Conservation (phyloP, 768 basidiomycete genomes). For the Naganishia onofrii region DNA sequence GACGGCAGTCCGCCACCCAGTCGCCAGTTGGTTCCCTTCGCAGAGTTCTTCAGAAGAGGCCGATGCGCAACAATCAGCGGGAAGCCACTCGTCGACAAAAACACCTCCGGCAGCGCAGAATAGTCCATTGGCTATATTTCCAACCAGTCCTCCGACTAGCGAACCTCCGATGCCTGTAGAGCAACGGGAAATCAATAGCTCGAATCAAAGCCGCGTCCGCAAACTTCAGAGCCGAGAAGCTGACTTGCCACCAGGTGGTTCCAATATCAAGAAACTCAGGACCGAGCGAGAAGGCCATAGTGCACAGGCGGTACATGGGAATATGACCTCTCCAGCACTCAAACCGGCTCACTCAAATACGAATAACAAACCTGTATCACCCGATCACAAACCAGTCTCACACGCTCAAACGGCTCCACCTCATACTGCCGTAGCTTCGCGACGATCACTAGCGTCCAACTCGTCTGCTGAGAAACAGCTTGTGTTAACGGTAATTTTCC, state of each 20-base stretch:
- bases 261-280: neutral
- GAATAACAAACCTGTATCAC: neutral
- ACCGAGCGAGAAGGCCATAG: neutral
- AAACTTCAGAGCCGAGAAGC: neutral
- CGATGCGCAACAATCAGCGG: neutral
- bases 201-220: neutral
- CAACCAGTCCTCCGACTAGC: slow-evolving; percentile 7
- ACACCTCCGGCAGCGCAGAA: slow-evolving; percentile 3
- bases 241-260: neutral
- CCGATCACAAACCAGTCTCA: neutral
- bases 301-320: neutral
- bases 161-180: neutral
- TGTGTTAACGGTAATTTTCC: neutral
- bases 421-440: neutral
- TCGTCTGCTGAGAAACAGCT: neutral
- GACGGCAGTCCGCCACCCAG: neutral
- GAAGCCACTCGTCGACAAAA: neutral
- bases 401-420: neutral
- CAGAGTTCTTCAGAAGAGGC: slow-evolving; percentile 4
- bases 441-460: neutral
- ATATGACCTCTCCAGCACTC: neutral
- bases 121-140: slow-evolving; percentile 13
- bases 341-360: neutral
- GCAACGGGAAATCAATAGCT: neutral
- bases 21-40: slow-evolving; percentile 15